A percentile compares a stretch with the other conserved stretches of the same genome.
Evolutionary conservation across 1,139 yeast genomes (phyloP).

Genomic region (Candida glucosophila): DNA sequence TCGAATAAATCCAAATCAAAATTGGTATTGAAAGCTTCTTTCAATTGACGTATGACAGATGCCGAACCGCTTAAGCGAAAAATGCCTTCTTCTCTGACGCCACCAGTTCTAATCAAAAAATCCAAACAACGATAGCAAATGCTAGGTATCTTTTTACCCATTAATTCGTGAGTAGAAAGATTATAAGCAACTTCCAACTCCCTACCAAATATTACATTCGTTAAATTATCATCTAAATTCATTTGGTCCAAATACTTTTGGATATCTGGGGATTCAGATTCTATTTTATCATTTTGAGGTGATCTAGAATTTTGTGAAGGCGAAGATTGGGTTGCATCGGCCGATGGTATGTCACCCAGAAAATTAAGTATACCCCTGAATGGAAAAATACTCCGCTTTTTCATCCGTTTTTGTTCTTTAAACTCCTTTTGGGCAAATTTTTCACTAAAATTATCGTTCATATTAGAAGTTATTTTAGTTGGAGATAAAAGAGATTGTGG

Average conservation of each 20-base stretch:
- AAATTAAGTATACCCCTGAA: constrained; percentile 31
- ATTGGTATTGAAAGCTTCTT: constrained; percentile 54
- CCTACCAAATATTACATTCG: constrained; percentile 55
- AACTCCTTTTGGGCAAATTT: constrained; percentile 4
- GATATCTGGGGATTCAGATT: constrained; percentile 14
- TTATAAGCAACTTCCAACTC: constrained; percentile 46
- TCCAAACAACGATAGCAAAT: constrained; percentile 72
- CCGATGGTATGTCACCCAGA: constrained; percentile 1
- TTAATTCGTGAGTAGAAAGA: constrained; percentile 38
- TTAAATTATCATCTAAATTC: constrained; percentile 27
- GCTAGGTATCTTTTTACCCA: constrained; percentile 56
- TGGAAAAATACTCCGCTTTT: constrained; percentile 54
- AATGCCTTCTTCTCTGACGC: constrained; percentile 80
- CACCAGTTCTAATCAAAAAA: constrained; percentile 57
- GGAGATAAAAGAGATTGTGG: no score
- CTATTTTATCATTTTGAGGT: no score
- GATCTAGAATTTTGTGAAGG: constrained; percentile 1
- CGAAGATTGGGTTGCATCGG: constrained; percentile 1
- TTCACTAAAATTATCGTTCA: not conserved
- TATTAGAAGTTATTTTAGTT: not conserved
- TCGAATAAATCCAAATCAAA: constrained; percentile 60
- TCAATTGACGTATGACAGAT: constrained; percentile 62
- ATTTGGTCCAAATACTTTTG: constrained; percentile 32
- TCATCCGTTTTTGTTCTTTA: constrained; percentile 34
- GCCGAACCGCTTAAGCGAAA: constrained; percentile 90